A percentile compares a stretch with the other conserved stretches of the same genome.
phyloP scores from a whole-genome alignment of 2,329 filamentous ascomycete genomes.

The Aaosphaeria pasadenensis region DNA sequence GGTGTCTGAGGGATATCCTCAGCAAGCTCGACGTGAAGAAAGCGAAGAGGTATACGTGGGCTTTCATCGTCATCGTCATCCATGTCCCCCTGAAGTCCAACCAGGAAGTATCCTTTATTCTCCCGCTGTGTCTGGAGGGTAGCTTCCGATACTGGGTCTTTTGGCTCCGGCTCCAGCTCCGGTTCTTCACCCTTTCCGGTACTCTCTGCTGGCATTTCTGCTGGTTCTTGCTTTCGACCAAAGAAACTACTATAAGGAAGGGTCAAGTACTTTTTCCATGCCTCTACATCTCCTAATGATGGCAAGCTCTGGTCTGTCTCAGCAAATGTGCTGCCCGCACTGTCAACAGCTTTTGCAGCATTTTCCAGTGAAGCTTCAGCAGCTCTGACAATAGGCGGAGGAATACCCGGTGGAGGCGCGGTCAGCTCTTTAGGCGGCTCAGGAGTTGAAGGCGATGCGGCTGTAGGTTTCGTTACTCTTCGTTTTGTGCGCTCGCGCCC shows the following conservation, averaged over 20 bases:
- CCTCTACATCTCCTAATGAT: constrained; percentile 44
- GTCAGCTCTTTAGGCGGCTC: not conserved
- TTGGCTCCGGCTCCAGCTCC: constrained; percentile 1
- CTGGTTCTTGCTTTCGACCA: constrained; percentile 24
- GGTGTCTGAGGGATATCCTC: constrained; percentile 34
- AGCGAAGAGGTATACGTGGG: constrained; percentile 60
- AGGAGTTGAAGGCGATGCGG: constrained; percentile 3
- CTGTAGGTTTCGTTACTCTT: constrained; percentile 12
- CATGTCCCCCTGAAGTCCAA: constrained; percentile 66
- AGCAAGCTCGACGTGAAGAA: constrained; percentile 63
- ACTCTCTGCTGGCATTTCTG: not conserved
- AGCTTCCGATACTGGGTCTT: constrained; percentile 15
- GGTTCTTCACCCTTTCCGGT: not conserved
- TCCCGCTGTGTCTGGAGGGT: constrained; percentile 39
- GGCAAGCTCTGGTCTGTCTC: constrained; percentile 23
- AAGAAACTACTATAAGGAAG: constrained; percentile 45
- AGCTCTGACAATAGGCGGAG: constrained; percentile 46
- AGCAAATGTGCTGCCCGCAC: constrained; percentile 9
- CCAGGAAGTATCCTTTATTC: constrained; percentile 58
- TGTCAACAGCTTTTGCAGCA: constrained; percentile 38
- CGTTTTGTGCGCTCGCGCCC: constrained; percentile 52
- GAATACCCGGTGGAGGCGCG: constrained; percentile 35
- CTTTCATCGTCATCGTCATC: constrained; percentile 51
- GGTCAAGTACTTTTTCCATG: constrained; percentile 51
- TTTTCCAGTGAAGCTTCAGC: constrained; percentile 44